Percentiles rank a stretch among this genome's conserved stretches.
phyloP scores from a whole-genome alignment of 345 rosid species.

The Pugionium cornutum region DNA sequence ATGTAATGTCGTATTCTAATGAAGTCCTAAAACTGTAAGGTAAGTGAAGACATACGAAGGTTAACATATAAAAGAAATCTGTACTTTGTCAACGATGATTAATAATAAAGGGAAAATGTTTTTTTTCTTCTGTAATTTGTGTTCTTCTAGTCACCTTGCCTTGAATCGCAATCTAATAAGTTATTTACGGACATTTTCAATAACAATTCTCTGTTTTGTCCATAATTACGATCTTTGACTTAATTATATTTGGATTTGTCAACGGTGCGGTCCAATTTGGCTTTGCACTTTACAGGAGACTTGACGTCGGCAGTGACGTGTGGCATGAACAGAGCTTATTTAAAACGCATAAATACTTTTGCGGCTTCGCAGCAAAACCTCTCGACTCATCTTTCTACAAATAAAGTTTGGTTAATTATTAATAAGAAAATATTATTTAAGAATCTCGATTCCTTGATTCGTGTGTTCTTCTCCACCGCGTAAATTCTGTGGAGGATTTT shows the following conservation, averaged over 20 bases:
- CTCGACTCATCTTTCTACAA: conserved; percentile 9
- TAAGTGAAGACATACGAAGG: too few relatives aligned
- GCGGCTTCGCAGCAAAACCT: conserved; percentile 28
- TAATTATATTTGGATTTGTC: background rate
- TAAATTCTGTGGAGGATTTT: background rate
- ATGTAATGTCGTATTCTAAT: too few relatives aligned
- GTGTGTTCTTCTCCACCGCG: conserved; percentile 4
- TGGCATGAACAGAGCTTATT: background rate
- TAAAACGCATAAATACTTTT: conserved; percentile 21
- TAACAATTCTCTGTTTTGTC: too few relatives aligned
- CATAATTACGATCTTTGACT: background rate
- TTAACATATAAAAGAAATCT: too few relatives aligned
- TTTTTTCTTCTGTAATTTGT: too few relatives aligned
- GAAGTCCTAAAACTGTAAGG: too few relatives aligned
- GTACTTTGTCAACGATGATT: too few relatives aligned
- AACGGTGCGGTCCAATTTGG: background rate
- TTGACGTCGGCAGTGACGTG: conserved; percentile 33
- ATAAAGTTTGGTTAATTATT: background rate
- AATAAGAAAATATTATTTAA: background rate
- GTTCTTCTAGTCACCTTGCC: too few relatives aligned
- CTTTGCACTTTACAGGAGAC: conserved; percentile 1
- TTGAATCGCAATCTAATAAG: too few relatives aligned
- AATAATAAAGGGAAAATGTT: too few relatives aligned
- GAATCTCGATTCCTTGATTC: conserved; percentile 22
- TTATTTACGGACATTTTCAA: too few relatives aligned